These are phyloP conservation scores for Backusella psychrophila DNA, from an alignment of 192 early-diverging fungal genomes.

Conservation along the genomic window DNA sequence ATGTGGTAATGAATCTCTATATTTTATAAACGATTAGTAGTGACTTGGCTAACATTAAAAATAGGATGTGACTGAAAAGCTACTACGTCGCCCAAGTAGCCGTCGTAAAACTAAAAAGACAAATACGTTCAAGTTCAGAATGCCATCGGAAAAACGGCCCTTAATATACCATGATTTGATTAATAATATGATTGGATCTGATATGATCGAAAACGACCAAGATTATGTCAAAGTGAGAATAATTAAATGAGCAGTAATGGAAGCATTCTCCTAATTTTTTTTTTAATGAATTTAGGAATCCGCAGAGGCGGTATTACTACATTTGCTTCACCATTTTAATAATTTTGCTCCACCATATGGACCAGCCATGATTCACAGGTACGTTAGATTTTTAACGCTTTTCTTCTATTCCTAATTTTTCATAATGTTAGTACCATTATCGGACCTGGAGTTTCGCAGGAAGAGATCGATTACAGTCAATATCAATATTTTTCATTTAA, in stretches of 20 bases:
- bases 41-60: neutral
- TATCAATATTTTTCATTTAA: conserved; percentile 75
- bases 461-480: conserved; percentile 43
- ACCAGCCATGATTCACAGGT: conserved; percentile 45
- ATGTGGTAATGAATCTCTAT: conserved; percentile 14
- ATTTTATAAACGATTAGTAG: neutral
- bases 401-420: neutral
- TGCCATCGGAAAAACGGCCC: conserved; percentile 26
- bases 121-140: conserved; percentile 28
- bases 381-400: neutral
- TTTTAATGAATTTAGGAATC: conserved; percentile 48
- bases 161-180: conserved; percentile 13
- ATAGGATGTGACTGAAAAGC: conserved; percentile 32
- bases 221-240: conserved; percentile 30
- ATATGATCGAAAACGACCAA: conserved; percentile 21
- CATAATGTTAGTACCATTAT: conserved; percentile 35
- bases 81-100: conserved; percentile 19
- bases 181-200: conserved; percentile 7
- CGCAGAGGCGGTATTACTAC: conserved; percentile 66
- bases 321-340: conserved; percentile 68
- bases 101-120: conserved; percentile 18
- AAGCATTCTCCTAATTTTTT: neutral
- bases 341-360: conserved; percentile 66
- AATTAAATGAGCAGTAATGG: neutral
- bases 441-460: conserved; percentile 32